Percentiles rank a stretch among this genome's conserved stretches.
Evolutionary conservation across 306 rosid genomes (phyloP).

Genomic region (Prunus mongolica): DNA sequence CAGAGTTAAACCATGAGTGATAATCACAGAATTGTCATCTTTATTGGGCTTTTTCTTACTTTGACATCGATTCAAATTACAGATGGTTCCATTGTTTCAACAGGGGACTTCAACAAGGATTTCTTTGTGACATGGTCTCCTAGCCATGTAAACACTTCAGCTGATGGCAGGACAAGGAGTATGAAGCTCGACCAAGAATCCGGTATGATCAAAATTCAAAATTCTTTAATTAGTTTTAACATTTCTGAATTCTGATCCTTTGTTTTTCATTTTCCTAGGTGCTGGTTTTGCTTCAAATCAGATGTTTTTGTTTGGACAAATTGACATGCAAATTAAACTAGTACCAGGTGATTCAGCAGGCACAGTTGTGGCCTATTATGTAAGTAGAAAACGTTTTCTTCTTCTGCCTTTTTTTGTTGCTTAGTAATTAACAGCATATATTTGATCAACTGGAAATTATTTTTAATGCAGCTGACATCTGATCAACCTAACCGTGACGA

Average conservation of each 20-base stretch:
- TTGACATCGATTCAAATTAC: constrained; percentile 31
- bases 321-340: constrained; percentile 89
- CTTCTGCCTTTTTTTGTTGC: background rate
- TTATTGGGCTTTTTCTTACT: constrained; percentile 36
- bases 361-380: constrained; percentile 85
- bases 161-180: constrained; percentile 61
- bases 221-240: background rate
- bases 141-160: constrained; percentile 69
- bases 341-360: constrained; percentile 91
- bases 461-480: constrained; percentile 56
- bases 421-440: background rate
- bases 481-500: constrained; percentile 91
- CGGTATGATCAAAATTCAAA: constrained; percentile 34
- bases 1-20: constrained; percentile 35
- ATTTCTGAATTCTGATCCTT: constrained; percentile 1
- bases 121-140: constrained; percentile 89
- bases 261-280: constrained; percentile 32
- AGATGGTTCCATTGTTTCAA: constrained; percentile 65
- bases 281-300: constrained; percentile 80
- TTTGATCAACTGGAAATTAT: background rate
- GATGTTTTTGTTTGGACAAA: constrained; percentile 81
- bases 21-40: constrained; percentile 22
- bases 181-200: constrained; percentile 83
- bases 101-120: constrained; percentile 79
- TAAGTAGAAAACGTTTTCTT: constrained; percentile 22